Evolutionary conservation across 2,329 filamentous ascomycete genomes (phyloP), one percentile per base, ranked within the genome.

Genomic region (Trichoderma sp.): DNA sequence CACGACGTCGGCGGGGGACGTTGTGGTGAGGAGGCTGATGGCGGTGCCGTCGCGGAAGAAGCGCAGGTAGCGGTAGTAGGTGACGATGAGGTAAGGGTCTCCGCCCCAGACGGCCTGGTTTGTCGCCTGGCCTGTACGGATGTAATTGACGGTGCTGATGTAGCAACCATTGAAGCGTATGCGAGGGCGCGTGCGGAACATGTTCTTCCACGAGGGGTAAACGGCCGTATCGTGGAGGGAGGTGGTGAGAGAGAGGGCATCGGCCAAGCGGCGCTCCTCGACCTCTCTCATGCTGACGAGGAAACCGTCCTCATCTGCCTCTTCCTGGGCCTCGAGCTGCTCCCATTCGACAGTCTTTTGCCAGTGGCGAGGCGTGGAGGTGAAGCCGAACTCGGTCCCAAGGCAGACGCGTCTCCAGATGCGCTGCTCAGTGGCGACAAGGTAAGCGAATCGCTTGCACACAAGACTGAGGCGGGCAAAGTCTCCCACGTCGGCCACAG

Each of bases 131-230:
- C 96, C 96, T 0, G 93, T 85, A 28, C 96, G 92, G 64, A 93
- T 90, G 82, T 99, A 99, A 83, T 98, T 98, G 72, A 97, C 94
- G 0, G 95, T 98, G 81, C 91, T 93, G 81, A 99, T 98, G 83
- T 99, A 99, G 82, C 94, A 92, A 30, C 96, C 96, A 77, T 96
- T 96, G 85, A 97, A 99, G 72, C 96, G 93, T 73, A 98, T 87
- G 57, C 96, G 91, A 3, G 96, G 95, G 15, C 94, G 92, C 6
- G 86, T 84, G 51, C 92, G 93, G 83, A 97, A 97, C 84, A 97
- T 93, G 68, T 84, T 81, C 77, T 88, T 83, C 88, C 89, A 91
- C 2, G 87, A 82, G 3, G 81, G 78, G 76, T 90, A 90, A 0
- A 82, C 77, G 4, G 79, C 78, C 1, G 82, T 81, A 61, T 26